These are phyloP conservation scores for Melampsora americana DNA, from an alignment of 1,284 basidiomycete species.

Conservation along the genomic window DNA sequence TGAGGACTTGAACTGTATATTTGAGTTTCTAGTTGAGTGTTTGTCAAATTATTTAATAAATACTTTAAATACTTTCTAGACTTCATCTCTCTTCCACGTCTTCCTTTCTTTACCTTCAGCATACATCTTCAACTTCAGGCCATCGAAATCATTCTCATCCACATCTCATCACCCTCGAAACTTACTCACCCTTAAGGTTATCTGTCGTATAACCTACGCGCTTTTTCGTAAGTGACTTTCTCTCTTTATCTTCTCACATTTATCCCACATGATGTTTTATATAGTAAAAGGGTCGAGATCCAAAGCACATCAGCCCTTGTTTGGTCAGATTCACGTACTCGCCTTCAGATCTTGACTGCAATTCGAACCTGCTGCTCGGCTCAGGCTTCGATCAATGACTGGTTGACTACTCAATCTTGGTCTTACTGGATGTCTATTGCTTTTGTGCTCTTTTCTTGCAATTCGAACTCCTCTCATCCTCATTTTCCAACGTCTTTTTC, in stretches of 20 bases:
- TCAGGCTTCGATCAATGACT: background rate
- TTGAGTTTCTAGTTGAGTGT: too few species aligned
- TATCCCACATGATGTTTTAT: background rate
- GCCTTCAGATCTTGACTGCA: background rate
- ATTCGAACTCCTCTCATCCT: background rate
- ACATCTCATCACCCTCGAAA: too few species aligned
- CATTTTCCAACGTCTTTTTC: conserved; percentile 14
- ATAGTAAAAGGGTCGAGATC: conserved; percentile 7
- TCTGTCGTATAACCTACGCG: background rate
- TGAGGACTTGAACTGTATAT: too few species aligned
- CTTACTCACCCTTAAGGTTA: too few species aligned
- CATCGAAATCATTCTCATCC: too few species aligned
- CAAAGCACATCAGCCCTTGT: background rate
- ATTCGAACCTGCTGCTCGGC: background rate
- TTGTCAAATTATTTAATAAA: too few species aligned
- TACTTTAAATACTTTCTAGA: too few species aligned
- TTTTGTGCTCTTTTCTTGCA: background rate
- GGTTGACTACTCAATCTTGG: background rate
- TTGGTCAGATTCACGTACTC: background rate
- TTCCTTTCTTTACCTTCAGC: too few species aligned
- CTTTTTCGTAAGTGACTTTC: background rate
- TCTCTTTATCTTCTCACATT: background rate
- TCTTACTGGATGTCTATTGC: background rate
- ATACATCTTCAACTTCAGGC: too few species aligned
- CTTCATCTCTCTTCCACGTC: too few species aligned